Evolutionary conservation across 768 basidiomycete genomes (phyloP).

Genomic region (Gymnopilus junonius): DNA sequence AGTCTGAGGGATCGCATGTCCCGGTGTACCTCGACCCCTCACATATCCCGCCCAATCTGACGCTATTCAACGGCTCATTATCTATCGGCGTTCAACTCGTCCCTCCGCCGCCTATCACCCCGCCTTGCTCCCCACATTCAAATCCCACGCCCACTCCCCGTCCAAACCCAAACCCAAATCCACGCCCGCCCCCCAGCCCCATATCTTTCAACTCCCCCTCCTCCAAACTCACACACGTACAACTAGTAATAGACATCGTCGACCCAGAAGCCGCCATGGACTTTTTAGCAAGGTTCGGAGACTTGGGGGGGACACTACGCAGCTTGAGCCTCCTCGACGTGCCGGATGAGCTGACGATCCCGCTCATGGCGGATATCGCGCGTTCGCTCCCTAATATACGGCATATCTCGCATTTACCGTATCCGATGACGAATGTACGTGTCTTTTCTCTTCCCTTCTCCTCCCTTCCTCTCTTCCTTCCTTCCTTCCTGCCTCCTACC

Average conservation of each 20-base stretch:
- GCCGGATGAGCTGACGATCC: conserved; percentile 26
- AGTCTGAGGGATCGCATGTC: too few species aligned
- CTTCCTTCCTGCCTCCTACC: too few species aligned
- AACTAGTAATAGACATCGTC: not conserved
- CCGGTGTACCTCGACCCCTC: not conserved
- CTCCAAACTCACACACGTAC: not conserved
- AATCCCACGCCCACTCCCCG: too few species aligned
- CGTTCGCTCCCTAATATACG: conserved; percentile 27
- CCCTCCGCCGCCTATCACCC: too few species aligned
- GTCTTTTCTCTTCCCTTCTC: conserved; percentile 11
- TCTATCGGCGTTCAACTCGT: conserved; percentile 30
- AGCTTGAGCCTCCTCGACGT: conserved; percentile 35
- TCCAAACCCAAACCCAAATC: too few species aligned
- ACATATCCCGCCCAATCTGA: not conserved
- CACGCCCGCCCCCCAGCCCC: not conserved
- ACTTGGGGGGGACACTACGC: conserved; percentile 27
- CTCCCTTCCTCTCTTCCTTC: not conserved
- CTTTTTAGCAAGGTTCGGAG: conserved; percentile 21
- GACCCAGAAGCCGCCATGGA: not conserved
- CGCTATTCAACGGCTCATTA: not conserved
- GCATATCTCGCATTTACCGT: conserved; percentile 34
- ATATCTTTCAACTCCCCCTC: not conserved
- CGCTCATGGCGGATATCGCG: conserved; percentile 25
- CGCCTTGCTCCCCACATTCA: too few species aligned
- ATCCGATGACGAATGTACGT: conserved; percentile 29